A percentile compares a stretch with the other conserved stretches of the same genome.
Evolutionary conservation across 1,139 yeast species (phyloP).

Genomic region (Tardiomyces depauwii): DNA sequence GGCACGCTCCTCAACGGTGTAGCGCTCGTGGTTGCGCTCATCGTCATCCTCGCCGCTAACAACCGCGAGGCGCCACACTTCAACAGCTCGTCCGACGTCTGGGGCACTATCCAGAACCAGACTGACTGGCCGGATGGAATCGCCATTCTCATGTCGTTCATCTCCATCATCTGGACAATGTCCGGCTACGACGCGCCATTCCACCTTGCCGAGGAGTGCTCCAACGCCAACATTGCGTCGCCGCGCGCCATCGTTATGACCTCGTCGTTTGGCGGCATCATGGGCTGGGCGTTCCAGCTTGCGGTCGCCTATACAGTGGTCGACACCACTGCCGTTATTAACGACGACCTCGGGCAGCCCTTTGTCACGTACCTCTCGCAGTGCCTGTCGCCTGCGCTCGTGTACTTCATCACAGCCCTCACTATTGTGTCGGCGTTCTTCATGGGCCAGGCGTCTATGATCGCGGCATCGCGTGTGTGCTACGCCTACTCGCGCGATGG

Average conservation of each 20-base stretch:
- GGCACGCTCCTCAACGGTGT: slow-evolving; percentile 44
- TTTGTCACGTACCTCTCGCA: slow-evolving; percentile 49
- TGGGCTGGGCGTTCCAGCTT: slow-evolving; percentile 54
- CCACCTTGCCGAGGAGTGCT: slow-evolving; percentile 60
- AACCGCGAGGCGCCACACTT: slow-evolving; percentile 3
- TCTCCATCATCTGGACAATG: slow-evolving; percentile 68
- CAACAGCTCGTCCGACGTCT: slow-evolving; percentile 15
- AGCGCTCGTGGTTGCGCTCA: not conserved
- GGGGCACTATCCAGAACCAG: slow-evolving; percentile 42
- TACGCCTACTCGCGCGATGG: slow-evolving; percentile 64
- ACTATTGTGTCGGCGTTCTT: slow-evolving; percentile 50
- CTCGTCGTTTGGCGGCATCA: slow-evolving; percentile 46
- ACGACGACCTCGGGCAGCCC: slow-evolving; percentile 53
- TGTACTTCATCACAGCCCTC: slow-evolving; percentile 45
- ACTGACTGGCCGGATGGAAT: slow-evolving; percentile 61
- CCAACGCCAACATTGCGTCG: slow-evolving; percentile 53
- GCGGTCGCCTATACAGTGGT: slow-evolving; percentile 57
- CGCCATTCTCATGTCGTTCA: slow-evolving; percentile 47
- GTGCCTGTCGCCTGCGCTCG: slow-evolving; percentile 35
- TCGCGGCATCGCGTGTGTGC: slow-evolving; percentile 60
- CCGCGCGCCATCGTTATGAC: slow-evolving; percentile 61
- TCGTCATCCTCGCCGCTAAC: slow-evolving; percentile 31
- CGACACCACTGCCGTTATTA: slow-evolving; percentile 39
- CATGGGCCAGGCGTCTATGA: slow-evolving; percentile 63
- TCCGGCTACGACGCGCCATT: slow-evolving; percentile 65